Evolutionary conservation across 495 filamentous ascomycete species (phyloP).

Genomic region (Pyronema domesticum): DNA sequence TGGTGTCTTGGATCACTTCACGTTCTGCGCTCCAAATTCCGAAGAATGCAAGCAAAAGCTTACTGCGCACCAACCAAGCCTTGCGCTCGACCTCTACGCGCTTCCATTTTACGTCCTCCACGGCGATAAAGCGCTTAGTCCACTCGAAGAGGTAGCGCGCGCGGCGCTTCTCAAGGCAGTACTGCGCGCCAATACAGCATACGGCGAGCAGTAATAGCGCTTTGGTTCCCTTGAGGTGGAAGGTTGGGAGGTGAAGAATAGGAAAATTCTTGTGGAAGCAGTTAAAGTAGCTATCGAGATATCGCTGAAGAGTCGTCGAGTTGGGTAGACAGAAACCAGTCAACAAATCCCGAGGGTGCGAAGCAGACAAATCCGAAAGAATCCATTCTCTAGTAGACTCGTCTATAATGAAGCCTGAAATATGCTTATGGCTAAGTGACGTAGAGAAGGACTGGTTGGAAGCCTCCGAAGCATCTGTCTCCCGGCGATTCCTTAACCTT

Average conservation of each 20-base stretch:
- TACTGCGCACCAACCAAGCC: slow-evolving; percentile 1
- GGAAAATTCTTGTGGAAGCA: slow-evolving; percentile 1
- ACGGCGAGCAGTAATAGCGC: slow-evolving; percentile 1
- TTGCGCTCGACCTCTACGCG: not conserved
- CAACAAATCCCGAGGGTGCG: slow-evolving; percentile 1
- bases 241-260: slow-evolving; percentile 1
- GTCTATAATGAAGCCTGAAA: not conserved
- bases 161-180: slow-evolving; percentile 4
- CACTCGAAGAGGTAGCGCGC: slow-evolving; percentile 7
- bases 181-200: slow-evolving; percentile 4
- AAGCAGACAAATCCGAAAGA: not conserved
- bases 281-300: slow-evolving; percentile 5
- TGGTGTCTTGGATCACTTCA: not conserved
- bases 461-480: not conserved
- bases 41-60: slow-evolving; percentile 3
- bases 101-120: slow-evolving; percentile 5
- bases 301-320: not conserved
- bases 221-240: not conserved
- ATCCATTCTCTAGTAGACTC: not conserved
- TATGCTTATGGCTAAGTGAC: not conserved
- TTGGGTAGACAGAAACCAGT: not conserved
- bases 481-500: slow-evolving; percentile 42
- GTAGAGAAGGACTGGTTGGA: not conserved
- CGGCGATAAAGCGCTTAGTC: slow-evolving; percentile 3
- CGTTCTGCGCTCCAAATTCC: slow-evolving; percentile 2